phyloP scores from a whole-genome alignment of 139 green algal species.

The Ulvella scutata region DNA sequence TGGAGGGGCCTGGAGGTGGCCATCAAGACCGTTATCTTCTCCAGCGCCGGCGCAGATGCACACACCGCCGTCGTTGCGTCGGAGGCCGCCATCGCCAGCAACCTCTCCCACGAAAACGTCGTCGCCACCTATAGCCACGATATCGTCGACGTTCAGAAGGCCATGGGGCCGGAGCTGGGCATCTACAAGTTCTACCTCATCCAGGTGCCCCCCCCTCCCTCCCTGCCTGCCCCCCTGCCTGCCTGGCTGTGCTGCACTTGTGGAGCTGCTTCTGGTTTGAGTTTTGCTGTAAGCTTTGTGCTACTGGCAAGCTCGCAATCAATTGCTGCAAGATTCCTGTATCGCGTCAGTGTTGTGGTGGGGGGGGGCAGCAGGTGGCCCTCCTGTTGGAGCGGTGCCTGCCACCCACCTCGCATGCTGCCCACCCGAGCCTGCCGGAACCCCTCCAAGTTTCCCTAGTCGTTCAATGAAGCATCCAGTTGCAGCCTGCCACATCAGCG shows the following conservation, averaged over 20 bases:
- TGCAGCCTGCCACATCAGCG: too few species aligned
- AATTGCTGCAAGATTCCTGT: too few species aligned
- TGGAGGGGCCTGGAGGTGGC: slow-evolving; percentile 16
- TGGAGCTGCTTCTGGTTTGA: too few species aligned
- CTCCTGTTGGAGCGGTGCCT: too few species aligned
- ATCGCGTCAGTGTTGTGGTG: too few species aligned
- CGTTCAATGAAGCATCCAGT: too few species aligned
- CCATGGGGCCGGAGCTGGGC: slow-evolving; percentile 8
- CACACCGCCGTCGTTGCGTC: slow-evolving; percentile 1
- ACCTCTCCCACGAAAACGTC: slow-evolving; percentile 18
- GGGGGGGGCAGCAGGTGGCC: too few species aligned
- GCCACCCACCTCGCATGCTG: too few species aligned
- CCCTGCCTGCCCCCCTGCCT: too few species aligned
- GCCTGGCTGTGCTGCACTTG: too few species aligned
- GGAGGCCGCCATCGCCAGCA: slow-evolving; percentile 16
- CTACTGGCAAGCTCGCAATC: neutral
- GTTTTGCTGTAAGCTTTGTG: neutral
- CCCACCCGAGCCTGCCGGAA: too few species aligned
- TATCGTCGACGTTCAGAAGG: slow-evolving; percentile 9
- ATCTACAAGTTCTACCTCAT: slow-evolving; percentile 16
- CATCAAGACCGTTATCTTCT: slow-evolving; percentile 14
- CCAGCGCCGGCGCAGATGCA: neutral
- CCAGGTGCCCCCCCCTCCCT: neutral
- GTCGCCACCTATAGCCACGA: slow-evolving; percentile 15
- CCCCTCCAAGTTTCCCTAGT: too few species aligned